phyloP scores from a whole-genome alignment of 1,284 basidiomycete species.

The Moesziomyces sp. region DNA sequence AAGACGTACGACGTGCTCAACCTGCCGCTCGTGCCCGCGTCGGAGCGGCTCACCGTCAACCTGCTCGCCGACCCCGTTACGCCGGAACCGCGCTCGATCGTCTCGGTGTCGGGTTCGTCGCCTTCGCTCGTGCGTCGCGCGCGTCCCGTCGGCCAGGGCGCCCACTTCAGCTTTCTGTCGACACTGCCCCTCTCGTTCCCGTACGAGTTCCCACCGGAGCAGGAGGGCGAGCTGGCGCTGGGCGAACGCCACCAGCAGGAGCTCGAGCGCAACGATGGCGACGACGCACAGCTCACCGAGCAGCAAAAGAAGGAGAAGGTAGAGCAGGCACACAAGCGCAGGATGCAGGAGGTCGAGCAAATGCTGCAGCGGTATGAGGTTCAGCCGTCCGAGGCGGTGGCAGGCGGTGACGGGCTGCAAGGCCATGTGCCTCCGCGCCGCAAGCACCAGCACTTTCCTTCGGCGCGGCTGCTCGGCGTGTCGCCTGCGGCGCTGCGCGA shows the following conservation, averaged over 20 bases:
- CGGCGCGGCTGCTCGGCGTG: conserved; percentile 72
- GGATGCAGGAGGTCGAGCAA: conserved; percentile 60
- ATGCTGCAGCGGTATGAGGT: conserved; percentile 55
- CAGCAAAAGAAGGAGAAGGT: conserved; percentile 39
- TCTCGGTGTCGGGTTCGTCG: conserved; percentile 69
- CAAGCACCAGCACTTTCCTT: conserved; percentile 50
- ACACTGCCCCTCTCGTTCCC: conserved; percentile 88
- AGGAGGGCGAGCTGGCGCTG: conserved; percentile 39
- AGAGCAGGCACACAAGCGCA: conserved; percentile 32
- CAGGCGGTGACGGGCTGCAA: conserved; percentile 12
- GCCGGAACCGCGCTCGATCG: conserved; percentile 71
- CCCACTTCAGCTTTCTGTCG: conserved; percentile 83
- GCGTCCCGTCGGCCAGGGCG: conserved; percentile 72
- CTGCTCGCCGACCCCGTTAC: conserved; percentile 78
- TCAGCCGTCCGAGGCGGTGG: conserved; percentile 22
- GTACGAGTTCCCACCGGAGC: conserved; percentile 74
- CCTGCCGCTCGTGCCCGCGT: conserved; percentile 75
- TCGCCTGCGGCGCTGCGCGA: conserved; percentile 78
- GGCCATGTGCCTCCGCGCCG: conserved; percentile 45
- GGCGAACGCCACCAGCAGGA: conserved; percentile 45
- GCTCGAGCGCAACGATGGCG: conserved; percentile 18
- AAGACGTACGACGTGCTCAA: conserved; percentile 44
- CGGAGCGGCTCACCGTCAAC: conserved; percentile 75
- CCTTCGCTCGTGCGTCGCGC: conserved; percentile 75
- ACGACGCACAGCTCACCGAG: conserved; percentile 26